Evolutionary conservation across 73 alveolate genomes (phyloP).

Genomic region (Paramecium primaurelia): DNA sequence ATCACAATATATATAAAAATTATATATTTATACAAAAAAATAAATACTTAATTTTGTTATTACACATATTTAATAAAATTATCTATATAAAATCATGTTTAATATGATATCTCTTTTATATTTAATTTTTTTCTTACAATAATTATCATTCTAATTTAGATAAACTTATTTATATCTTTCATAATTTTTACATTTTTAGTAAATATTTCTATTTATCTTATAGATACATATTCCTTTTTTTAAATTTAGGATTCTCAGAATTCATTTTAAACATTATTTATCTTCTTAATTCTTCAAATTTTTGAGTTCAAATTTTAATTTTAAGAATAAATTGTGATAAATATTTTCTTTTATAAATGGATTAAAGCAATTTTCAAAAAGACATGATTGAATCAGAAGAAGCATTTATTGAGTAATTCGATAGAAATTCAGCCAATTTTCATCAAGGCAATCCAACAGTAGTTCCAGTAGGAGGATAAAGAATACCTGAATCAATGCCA

Average conservation of each 20-base stretch:
- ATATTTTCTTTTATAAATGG: slow-evolving; percentile 37
- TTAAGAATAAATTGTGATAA: not conserved
- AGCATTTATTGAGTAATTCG: slow-evolving; percentile 18
- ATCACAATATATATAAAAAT: too few relatives aligned
- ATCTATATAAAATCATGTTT: too few relatives aligned
- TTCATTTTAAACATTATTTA: not conserved
- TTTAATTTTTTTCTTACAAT: too few relatives aligned
- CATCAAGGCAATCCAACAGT: not conserved
- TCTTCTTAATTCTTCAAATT: not conserved
- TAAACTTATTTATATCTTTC: too few relatives aligned
- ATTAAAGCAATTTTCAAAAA: not conserved
- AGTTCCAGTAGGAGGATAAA: slow-evolving; percentile 42
- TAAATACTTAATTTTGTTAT: too few relatives aligned
- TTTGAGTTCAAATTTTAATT: not conserved
- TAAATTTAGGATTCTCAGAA: not conserved
- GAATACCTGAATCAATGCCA: slow-evolving; percentile 50
- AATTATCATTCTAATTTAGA: too few relatives aligned
- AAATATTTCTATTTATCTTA: too few relatives aligned
- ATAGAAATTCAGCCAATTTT: not conserved
- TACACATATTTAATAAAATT: too few relatives aligned
- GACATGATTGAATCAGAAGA: slow-evolving; percentile 44
- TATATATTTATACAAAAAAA: not conserved
- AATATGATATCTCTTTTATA: too few relatives aligned
- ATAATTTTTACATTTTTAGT: too few relatives aligned
- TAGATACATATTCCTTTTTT: too few relatives aligned